phyloP scores from a whole-genome alignment of 2,329 filamentous ascomycete species.

The Gnomoniopsis smithogilvyi region DNA sequence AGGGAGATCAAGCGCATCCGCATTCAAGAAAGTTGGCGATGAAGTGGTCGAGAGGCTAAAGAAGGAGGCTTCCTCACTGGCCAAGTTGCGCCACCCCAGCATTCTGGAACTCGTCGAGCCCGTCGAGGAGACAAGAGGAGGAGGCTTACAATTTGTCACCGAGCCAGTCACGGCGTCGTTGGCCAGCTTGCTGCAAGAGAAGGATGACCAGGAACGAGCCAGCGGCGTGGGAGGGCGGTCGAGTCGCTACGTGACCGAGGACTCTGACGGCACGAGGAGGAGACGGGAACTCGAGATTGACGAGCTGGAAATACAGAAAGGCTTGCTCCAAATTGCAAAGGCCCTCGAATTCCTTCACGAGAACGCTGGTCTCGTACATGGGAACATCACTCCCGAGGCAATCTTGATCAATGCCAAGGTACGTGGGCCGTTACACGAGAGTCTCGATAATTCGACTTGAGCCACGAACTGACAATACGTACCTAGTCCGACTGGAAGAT shows the following conservation, averaged over 20 bases:
- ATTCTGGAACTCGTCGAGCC: slow-evolving; percentile 92
- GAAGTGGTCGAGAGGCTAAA: slow-evolving; percentile 89
- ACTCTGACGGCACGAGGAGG: slow-evolving; percentile 68
- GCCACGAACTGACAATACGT: slow-evolving; percentile 21
- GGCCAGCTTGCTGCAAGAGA: slow-evolving; percentile 76
- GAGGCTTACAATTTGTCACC: slow-evolving; percentile 92
- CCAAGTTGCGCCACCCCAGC: slow-evolving; percentile 84
- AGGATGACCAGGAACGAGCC: slow-evolving; percentile 77
- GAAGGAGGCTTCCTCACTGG: slow-evolving; percentile 86
- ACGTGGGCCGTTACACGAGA: slow-evolving; percentile 26
- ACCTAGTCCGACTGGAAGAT: slow-evolving; percentile 93
- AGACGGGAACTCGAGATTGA: slow-evolving; percentile 88
- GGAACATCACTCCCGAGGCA: slow-evolving; percentile 89
- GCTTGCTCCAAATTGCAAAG: slow-evolving; percentile 86
- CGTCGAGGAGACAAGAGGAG: slow-evolving; percentile 87
- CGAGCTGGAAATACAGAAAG: slow-evolving; percentile 96
- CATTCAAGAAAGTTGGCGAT: slow-evolving; percentile 77
- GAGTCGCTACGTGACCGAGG: slow-evolving; percentile 79
- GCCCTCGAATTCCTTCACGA: slow-evolving; percentile 94
- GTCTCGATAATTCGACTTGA: not conserved
- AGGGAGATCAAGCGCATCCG: slow-evolving; percentile 58
- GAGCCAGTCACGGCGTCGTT: slow-evolving; percentile 90
- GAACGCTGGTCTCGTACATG: slow-evolving; percentile 89
- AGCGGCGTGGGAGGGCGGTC: slow-evolving; percentile 66
- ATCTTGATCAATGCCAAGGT: slow-evolving; percentile 93